Percentiles rank a stretch among this genome's conserved stretches.
phyloP scores from a whole-genome alignment of 768 basidiomycete species.

The Trametes coccinea region DNA sequence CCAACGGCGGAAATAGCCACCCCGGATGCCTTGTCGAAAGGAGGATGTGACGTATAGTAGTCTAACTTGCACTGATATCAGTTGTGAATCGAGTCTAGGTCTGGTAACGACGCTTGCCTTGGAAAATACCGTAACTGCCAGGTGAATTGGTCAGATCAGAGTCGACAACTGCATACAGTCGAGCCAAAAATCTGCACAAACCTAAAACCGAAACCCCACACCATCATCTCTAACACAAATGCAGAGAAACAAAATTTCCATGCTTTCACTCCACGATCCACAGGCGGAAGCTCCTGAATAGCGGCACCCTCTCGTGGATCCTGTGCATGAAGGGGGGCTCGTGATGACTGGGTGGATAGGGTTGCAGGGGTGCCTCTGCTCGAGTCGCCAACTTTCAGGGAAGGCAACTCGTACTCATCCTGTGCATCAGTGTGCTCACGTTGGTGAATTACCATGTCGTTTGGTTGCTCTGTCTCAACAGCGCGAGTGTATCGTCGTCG shows the following conservation, averaged over 20 bases:
- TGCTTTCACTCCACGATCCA: slow-evolving; percentile 24
- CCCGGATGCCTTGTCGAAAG: slow-evolving; percentile 20
- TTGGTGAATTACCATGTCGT: neutral
- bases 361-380: neutral
- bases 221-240: slow-evolving; percentile 25
- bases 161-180: neutral
- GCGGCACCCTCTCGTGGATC: slow-evolving; percentile 14
- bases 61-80: slow-evolving; percentile 1
- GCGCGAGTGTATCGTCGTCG: neutral
- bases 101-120: slow-evolving; percentile 10
- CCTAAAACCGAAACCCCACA: slow-evolving; percentile 30
- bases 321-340: slow-evolving; percentile 1
- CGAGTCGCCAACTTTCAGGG: neutral
- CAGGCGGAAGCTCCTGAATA: slow-evolving; percentile 23
- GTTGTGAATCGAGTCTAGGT: too few relatives aligned
- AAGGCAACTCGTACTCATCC: neutral
- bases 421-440: neutral
- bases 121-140: slow-evolving; percentile 28
- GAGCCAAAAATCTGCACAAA: neutral
- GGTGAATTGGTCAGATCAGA: neutral
- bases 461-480: neutral
- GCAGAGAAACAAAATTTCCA: slow-evolving; percentile 25
- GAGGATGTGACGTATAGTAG: slow-evolving; percentile 27
- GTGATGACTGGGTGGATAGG: slow-evolving; percentile 12
- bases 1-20: slow-evolving; percentile 25